phyloP scores from a whole-genome alignment of 2,329 filamentous ascomycete genomes.

The Cladosporium sp. region DNA sequence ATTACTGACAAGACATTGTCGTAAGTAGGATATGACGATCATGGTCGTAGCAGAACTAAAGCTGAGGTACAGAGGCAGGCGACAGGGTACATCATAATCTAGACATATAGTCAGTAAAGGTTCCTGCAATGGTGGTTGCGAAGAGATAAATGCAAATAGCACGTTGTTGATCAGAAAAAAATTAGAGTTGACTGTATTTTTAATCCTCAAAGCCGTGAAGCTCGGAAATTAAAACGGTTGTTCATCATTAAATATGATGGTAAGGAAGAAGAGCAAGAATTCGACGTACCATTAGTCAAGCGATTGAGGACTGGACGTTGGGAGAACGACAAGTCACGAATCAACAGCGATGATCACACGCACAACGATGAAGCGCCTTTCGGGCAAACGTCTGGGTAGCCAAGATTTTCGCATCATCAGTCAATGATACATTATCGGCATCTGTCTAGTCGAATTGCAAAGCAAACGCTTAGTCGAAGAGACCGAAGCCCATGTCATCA shows the following conservation, averaged over 20 bases:
- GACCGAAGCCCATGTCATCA: constrained; percentile 56
- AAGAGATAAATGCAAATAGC: not conserved
- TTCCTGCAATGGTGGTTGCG: not conserved
- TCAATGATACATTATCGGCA: constrained; percentile 20
- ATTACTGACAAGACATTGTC: constrained; percentile 14
- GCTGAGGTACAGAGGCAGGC: not conserved
- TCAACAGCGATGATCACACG: constrained; percentile 4
- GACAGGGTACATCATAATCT: not conserved
- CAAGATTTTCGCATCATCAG: constrained; percentile 25
- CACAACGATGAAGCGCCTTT: constrained; percentile 20
- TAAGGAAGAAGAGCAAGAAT: constrained; percentile 10
- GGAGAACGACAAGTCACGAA: constrained; percentile 19
- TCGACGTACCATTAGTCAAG: constrained; percentile 39
- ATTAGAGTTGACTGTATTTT: constrained; percentile 65
- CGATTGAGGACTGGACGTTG: constrained; percentile 5
- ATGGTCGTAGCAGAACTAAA: not conserved
- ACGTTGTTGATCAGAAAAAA: constrained; percentile 60
- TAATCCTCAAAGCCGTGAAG: constrained; percentile 57
- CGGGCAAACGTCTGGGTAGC: not conserved
- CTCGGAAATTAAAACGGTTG: constrained; percentile 65
- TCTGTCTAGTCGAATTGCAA: constrained; percentile 16
- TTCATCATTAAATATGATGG: constrained; percentile 56
- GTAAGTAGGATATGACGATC: not conserved
- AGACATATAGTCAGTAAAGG: constrained; percentile 4
- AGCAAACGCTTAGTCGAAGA: constrained; percentile 50